Evolutionary conservation across 768 basidiomycete species (phyloP).

Genomic region (Auricularia heimuer): DNA sequence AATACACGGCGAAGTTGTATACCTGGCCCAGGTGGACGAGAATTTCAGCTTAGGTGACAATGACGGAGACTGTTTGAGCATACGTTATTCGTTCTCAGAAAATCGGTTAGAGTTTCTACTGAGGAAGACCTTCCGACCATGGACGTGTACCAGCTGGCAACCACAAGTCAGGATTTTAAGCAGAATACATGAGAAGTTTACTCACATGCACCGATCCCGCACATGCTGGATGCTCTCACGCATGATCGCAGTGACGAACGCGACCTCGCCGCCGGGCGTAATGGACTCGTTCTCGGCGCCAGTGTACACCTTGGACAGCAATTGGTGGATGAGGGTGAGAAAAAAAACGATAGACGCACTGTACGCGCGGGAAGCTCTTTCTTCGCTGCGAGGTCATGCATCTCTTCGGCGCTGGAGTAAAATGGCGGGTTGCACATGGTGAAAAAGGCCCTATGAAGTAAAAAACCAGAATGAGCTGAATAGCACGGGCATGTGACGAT

Average conservation of each 20-base stretch:
- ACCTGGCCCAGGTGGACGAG: slow-evolving; percentile 37
- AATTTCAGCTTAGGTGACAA: not conserved
- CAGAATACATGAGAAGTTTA: not conserved
- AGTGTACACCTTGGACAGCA: slow-evolving; percentile 59
- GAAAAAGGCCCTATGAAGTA: slow-evolving; percentile 49
- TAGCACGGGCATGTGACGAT: not conserved
- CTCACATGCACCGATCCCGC: slow-evolving; percentile 49
- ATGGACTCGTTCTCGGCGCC: slow-evolving; percentile 86
- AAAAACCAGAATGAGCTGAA: not conserved
- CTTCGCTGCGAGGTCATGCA: slow-evolving; percentile 41
- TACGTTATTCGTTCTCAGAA: slow-evolving; percentile 40
- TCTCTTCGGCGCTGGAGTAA: slow-evolving; percentile 67
- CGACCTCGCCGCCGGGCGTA: slow-evolving; percentile 73
- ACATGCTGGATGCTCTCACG: slow-evolving; percentile 47
- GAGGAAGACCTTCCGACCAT: slow-evolving; percentile 85
- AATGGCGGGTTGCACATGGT: slow-evolving; percentile 98
- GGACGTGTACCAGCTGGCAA: slow-evolving; percentile 78
- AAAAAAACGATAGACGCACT: slow-evolving; percentile 13
- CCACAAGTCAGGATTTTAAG: not conserved
- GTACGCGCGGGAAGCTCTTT: slow-evolving; percentile 67
- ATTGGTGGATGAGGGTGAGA: not conserved
- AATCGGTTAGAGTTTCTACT: slow-evolving; percentile 46
- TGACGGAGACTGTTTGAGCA: slow-evolving; percentile 2
- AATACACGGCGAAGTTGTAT: slow-evolving; percentile 75
- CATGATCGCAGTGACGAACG: slow-evolving; percentile 71